Percentiles rank a stretch among this genome's conserved stretches.
Conservation (phyloP, 2,329 filamentous ascomycete genomes). For the Penicillium concentricum region DNA sequence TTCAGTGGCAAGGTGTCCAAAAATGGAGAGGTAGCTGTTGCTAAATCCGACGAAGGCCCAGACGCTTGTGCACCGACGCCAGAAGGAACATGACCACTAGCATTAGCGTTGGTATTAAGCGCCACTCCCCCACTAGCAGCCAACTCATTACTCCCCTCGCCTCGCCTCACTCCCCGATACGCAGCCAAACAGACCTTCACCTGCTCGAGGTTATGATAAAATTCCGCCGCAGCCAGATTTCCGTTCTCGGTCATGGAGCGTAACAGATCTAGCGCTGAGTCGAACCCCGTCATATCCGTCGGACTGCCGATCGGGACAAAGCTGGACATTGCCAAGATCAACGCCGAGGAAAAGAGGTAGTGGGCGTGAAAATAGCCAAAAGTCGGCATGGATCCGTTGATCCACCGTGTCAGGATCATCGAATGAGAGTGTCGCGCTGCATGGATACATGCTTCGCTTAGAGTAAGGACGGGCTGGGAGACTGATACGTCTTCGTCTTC, state of each 20-base stretch:
- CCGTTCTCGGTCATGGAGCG: slow-evolving; percentile 38
- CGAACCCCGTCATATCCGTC: slow-evolving; percentile 32
- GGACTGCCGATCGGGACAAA: slow-evolving; percentile 35
- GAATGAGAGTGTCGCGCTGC: slow-evolving; percentile 39
- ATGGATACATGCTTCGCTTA: slow-evolving; percentile 41
- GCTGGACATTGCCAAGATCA: slow-evolving; percentile 40
- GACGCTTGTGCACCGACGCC: not conserved
- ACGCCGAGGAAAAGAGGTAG: slow-evolving; percentile 40
- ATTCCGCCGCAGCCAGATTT: slow-evolving; percentile 37
- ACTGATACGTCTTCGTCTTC: slow-evolving; percentile 25
- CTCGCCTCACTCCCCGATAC: slow-evolving; percentile 16
- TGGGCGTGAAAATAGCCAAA: slow-evolving; percentile 44
- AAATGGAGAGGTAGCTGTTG: not conserved
- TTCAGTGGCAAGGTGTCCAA: not conserved
- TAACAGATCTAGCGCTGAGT: slow-evolving; percentile 33
- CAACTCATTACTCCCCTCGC: not conserved
- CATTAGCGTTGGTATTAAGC: not conserved
- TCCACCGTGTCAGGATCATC: slow-evolving; percentile 39
- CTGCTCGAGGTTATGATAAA: slow-evolving; percentile 34
- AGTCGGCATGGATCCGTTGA: slow-evolving; percentile 39
- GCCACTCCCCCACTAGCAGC: not conserved
- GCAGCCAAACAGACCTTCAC: slow-evolving; percentile 32
- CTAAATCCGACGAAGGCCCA: not conserved
- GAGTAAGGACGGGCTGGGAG: slow-evolving; percentile 36
- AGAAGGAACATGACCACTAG: not conserved